Evolutionary conservation across 2,329 filamentous ascomycete genomes (phyloP), one percentile per base, ranked within the genome.

Genomic region (Chaetomiaceae sp.): DNA sequence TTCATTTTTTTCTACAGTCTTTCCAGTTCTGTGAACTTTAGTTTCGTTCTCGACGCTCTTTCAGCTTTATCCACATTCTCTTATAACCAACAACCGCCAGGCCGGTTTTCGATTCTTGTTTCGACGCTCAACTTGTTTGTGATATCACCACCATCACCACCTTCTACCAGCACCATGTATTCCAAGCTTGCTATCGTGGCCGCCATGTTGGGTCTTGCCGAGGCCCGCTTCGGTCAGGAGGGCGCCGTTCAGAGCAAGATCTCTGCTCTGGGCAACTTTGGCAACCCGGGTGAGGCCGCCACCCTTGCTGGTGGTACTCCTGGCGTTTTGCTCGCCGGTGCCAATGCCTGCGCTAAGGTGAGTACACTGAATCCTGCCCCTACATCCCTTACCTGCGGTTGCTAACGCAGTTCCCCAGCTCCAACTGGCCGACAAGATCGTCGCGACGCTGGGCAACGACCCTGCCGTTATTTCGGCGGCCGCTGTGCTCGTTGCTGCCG

Each of bases 261-360:
- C 57, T 64, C 67, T 41, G 73, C 73, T 20, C 74, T 86, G 21
- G 65, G 71, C 51, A 69, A 72, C 60, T 75, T 78, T 51, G 83
- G 83, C 50, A 67, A 70, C 37, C 71, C 82, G 2, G 84, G 84
- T 37, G 73, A 75, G 58, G 83, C 84, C 44, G 75, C 74, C 39
- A 86, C 82, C 42, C 77, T 87, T 54, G 78, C 81, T 42, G 84
- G 84, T 49, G 70, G 69, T 16, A 77, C 82, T 39, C 80, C 85
- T 44, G 72, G 77, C 34, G 77, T 82, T 53, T 75, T 88, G 13
- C 74, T 87, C 16, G 84, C 75, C 20, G 83, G 73, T 44, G 79
- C 84, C 54, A 81, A 84, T 66, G 78, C 85, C 31, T 88, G 85
- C 61, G 80, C 71, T 57, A 87, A 84, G 70, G 74, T 77, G 63